These are phyloP conservation scores for Allium sativum DNA, from an alignment of 106 monocot species.

Conservation along the genomic window DNA sequence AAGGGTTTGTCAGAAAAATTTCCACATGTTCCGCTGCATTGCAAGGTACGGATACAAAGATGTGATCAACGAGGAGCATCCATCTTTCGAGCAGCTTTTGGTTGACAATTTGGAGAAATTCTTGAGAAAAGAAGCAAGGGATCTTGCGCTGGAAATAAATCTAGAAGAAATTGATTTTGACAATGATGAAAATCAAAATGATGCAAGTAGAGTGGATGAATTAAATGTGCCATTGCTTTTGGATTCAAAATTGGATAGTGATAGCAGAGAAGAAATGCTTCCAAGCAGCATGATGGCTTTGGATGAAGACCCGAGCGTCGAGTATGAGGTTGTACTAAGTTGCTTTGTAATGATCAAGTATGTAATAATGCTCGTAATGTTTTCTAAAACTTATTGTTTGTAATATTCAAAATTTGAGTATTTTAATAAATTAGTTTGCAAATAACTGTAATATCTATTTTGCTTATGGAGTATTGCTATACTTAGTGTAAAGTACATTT, in stretches of 20 bases:
- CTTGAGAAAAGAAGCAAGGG: conserved; percentile 59
- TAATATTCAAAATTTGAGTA: no score
- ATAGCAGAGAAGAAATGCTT: neutral
- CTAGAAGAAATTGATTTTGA: conserved; percentile 18
- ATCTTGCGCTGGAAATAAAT: conserved; percentile 39
- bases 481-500: no score
- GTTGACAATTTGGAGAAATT: conserved; percentile 74
- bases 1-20: conserved; percentile 66
- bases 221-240: conserved; percentile 45
- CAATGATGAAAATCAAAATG: conserved; percentile 3
- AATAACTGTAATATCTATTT: no score
- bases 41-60: conserved; percentile 90
- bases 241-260: conserved; percentile 5
- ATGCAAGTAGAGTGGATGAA: conserved; percentile 19
- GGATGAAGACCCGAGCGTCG: conserved; percentile 56
- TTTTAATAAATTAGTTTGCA: no score
- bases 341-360: no score
- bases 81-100: conserved; percentile 53
- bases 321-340: no score
- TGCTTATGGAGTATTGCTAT: no score
- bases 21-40: conserved; percentile 83
- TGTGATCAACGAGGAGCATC: conserved; percentile 58
- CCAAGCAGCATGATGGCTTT: conserved; percentile 36
- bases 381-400: no score
- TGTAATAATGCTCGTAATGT: no score